phyloP scores from a whole-genome alignment of 371 early-diverging fungal genomes.

The Rhizopus delemar region DNA sequence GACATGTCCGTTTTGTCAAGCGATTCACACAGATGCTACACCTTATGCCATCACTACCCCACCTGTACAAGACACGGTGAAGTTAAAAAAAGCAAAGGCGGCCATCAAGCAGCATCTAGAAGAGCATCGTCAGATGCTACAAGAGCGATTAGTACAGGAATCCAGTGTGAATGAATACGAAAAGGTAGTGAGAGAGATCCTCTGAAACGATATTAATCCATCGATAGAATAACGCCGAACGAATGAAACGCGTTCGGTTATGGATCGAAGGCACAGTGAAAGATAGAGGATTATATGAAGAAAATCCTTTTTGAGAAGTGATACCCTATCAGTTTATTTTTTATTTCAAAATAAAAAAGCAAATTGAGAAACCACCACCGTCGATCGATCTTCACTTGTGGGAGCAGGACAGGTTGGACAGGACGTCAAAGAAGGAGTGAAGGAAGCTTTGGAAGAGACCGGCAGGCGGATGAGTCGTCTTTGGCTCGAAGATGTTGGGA shows the following conservation, averaged over 20 bases:
- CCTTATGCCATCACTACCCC: slow-evolving; percentile 13
- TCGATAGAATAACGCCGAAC: slow-evolving; percentile 8
- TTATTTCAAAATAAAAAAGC: too few species aligned
- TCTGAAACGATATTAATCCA: background rate
- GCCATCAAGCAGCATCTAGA: slow-evolving; percentile 19
- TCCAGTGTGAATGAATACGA: slow-evolving; percentile 4
- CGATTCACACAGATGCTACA: background rate
- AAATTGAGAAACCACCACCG: too few species aligned
- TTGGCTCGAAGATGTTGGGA: too few species aligned
- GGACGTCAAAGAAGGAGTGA: too few species aligned
- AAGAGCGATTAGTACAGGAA: background rate
- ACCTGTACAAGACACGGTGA: background rate
- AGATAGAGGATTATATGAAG: slow-evolving; percentile 16
- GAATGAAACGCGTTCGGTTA: slow-evolving; percentile 19
- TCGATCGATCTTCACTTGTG: too few species aligned
- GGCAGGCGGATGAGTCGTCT: too few species aligned
- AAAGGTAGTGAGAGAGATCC: slow-evolving; percentile 5
- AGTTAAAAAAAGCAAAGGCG: background rate
- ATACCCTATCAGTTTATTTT: too few species aligned
- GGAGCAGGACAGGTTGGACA: too few species aligned
- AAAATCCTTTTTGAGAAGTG: slow-evolving; percentile 1
- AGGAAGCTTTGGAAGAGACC: too few species aligned
- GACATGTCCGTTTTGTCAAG: slow-evolving; percentile 22
- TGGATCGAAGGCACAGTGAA: slow-evolving; percentile 28
- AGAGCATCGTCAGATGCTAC: slow-evolving; percentile 15